A percentile compares a stretch with the other conserved stretches of the same genome.
Conservation (phyloP, 176 grass and related monocot genomes). For the Aegilops bicornis region DNA sequence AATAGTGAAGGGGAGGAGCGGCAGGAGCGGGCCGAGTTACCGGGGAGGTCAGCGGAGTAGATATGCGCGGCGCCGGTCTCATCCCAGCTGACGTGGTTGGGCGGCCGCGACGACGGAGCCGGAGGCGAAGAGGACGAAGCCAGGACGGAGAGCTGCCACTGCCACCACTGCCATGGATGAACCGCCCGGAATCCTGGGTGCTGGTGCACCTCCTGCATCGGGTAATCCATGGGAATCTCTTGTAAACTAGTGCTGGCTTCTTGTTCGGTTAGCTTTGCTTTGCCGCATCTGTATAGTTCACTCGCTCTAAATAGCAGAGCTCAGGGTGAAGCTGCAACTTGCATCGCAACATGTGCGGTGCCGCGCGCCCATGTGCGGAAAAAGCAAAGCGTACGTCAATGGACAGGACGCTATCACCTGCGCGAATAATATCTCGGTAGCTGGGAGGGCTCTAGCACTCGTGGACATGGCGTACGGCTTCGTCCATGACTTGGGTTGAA, state of each 20-base stretch:
- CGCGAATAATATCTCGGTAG: not conserved
- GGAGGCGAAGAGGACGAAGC: not conserved
- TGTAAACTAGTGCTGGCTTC: not conserved
- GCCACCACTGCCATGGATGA: conserved; percentile 31
- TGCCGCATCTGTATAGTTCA: not conserved
- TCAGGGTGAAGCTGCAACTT: not conserved
- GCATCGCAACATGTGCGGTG: not conserved
- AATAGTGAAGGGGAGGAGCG: not conserved
- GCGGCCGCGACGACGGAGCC: not conserved
- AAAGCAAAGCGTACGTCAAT: not conserved
- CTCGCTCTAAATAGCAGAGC: not conserved
- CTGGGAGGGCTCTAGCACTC: not conserved
- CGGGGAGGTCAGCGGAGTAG: conserved; percentile 63
- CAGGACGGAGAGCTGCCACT: conserved; percentile 40
- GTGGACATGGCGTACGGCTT: not conserved
- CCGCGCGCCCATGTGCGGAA: not conserved
- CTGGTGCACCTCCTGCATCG: conserved; percentile 19
- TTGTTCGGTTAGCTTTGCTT: not conserved
- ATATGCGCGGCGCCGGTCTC: conserved; percentile 66
- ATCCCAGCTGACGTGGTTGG: conserved; percentile 63
- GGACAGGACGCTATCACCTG: not conserved
- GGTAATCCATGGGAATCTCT: conserved; percentile 30
- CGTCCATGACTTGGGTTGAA: not conserved
- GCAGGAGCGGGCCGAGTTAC: conserved; percentile 19
- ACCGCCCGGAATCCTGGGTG: not conserved